Percentiles rank a stretch among this genome's conserved stretches.
These are phyloP conservation scores for Aureococcus anophagefferens DNA, from an alignment of 108 stramenopile genomes.

Conservation along the genomic window DNA sequence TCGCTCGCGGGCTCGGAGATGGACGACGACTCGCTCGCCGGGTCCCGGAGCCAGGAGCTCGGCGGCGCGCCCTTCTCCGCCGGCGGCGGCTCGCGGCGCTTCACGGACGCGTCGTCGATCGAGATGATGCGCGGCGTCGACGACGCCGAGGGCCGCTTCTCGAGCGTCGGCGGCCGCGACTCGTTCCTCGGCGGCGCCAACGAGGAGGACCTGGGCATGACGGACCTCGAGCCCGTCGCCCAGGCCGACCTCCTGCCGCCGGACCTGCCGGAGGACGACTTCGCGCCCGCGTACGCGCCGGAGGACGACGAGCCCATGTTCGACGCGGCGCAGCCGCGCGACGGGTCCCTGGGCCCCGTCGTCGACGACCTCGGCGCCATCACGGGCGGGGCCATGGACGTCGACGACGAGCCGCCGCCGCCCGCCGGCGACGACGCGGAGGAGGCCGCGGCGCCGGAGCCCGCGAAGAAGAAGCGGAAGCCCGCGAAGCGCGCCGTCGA, in stretches of 20 bases:
- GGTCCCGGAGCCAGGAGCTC: too few species aligned
- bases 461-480: background rate
- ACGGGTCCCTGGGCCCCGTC: background rate
- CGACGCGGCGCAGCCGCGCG: background rate
- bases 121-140: constrained; percentile 9
- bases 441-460: background rate
- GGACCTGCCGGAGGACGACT: background rate
- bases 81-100: too few species aligned
- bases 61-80: too few species aligned
- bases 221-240: background rate
- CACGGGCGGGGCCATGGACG: background rate
- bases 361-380: background rate
- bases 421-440: background rate
- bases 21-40: background rate
- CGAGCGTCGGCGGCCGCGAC: too few species aligned
- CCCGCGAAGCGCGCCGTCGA: background rate
- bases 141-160: background rate
- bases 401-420: background rate
- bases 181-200: background rate
- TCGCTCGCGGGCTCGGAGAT: background rate
- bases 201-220: background rate
- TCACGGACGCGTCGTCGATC: background rate
- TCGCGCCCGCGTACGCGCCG: background rate
- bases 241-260: background rate
- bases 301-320: background rate